A percentile compares a stretch with the other conserved stretches of the same genome.
Conservation (phyloP, 192 early-diverging fungal genomes). For the Coemansia sp. region DNA sequence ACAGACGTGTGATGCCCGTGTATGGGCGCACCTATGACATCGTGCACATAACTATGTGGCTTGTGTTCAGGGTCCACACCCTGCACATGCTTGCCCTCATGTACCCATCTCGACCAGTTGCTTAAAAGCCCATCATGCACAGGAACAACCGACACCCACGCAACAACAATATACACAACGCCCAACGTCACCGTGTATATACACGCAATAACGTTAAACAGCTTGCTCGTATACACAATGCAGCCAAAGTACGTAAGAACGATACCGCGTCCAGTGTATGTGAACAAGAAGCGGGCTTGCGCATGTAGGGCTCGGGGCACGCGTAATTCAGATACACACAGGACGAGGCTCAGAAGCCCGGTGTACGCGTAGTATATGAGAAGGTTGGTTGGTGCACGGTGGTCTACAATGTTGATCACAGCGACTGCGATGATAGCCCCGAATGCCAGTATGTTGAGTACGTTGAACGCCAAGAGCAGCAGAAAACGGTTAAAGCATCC, state of each 20-base stretch:
- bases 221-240: slow-evolving; percentile 47
- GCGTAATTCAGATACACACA: slow-evolving; percentile 57
- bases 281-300: slow-evolving; percentile 58
- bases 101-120: slow-evolving; percentile 48
- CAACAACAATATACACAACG: slow-evolving; percentile 57
- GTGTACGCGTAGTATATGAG: slow-evolving; percentile 57
- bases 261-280: slow-evolving; percentile 60
- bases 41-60: neutral
- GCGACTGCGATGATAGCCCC: slow-evolving; percentile 46
- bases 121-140: slow-evolving; percentile 42
- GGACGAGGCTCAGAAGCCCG: slow-evolving; percentile 41
- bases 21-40: too few species aligned
- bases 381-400: slow-evolving; percentile 49
- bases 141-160: slow-evolving; percentile 52
- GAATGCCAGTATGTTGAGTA: slow-evolving; percentile 50
- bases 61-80: neutral
- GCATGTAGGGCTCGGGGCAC: slow-evolving; percentile 45
- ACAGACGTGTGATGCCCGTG: slow-evolving; percentile 7
- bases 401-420: slow-evolving; percentile 42
- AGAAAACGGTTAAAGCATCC: slow-evolving; percentile 46
- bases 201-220: slow-evolving; percentile 56
- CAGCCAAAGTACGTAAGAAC: slow-evolving; percentile 63
- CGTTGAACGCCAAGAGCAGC: slow-evolving; percentile 49
- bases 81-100: slow-evolving; percentile 13
- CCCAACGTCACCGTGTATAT: slow-evolving; percentile 53